Percentiles rank a stretch among this genome's conserved stretches.
Evolutionary conservation across 1,284 basidiomycete species (phyloP).

Genomic region (Melampsora americana): DNA sequence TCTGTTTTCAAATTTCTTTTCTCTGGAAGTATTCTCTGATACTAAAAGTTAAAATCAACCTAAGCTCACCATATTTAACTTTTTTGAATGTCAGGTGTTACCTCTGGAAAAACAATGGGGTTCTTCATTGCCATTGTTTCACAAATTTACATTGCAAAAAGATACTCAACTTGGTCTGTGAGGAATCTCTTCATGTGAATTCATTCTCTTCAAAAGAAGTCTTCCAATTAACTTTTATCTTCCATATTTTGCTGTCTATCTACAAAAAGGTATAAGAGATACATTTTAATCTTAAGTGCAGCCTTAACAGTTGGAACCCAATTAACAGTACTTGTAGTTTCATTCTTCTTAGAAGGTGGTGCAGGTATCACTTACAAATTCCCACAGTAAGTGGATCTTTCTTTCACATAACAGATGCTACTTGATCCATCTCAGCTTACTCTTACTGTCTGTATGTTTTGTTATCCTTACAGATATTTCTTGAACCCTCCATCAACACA

Average conservation of each 20-base stretch:
- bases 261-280: not conserved
- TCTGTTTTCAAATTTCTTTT: not conserved
- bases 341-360: slow-evolving; percentile 42
- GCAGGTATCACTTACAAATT: slow-evolving; percentile 21
- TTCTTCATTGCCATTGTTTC: not conserved
- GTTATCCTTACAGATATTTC: not conserved
- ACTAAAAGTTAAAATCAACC: not conserved
- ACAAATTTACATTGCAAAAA: not conserved
- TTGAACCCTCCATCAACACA: slow-evolving; percentile 9
- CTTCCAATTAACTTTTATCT: not conserved
- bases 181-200: not conserved
- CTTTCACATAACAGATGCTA: too few species aligned
- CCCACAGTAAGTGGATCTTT: slow-evolving; percentile 23
- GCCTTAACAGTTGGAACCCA: slow-evolving; percentile 40
- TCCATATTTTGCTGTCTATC: not conserved
- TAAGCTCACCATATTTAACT: not conserved
- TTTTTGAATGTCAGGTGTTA: not conserved
- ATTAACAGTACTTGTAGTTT: slow-evolving; percentile 25
- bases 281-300: slow-evolving; percentile 39
- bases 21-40: not conserved
- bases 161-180: not conserved
- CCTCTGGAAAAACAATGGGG: slow-evolving; percentile 6
- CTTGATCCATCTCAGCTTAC: too few species aligned
- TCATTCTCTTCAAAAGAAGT: not conserved
- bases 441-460: too few species aligned